Conservation (phyloP, 2,329 filamentous ascomycete genomes). For the Arachnopeziza araneosa region DNA sequence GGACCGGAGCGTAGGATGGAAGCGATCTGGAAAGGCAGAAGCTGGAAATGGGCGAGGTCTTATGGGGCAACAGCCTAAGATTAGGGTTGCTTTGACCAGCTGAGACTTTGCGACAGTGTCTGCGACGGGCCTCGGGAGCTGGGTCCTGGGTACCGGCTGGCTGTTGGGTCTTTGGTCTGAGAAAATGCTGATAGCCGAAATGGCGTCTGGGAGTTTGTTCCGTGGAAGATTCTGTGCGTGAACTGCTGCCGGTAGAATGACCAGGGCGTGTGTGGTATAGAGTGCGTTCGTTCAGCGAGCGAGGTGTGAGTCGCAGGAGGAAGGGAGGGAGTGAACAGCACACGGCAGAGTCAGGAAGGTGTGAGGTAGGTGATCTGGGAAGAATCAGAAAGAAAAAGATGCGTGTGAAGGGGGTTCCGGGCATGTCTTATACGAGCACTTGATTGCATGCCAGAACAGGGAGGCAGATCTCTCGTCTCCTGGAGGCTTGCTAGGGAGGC, state of each 20-base stretch:
- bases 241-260: conserved; percentile 14
- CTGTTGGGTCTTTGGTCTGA: not conserved
- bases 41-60: not conserved
- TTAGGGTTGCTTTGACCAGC: conserved; percentile 26
- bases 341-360: conserved; percentile 2
- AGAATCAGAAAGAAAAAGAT: conserved; percentile 15
- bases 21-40: not conserved
- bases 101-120: conserved; percentile 27
- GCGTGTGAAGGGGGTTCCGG: conserved; percentile 22
- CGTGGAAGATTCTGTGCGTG: conserved; percentile 12
- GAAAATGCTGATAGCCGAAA: conserved; percentile 22
- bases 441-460: conserved; percentile 25
- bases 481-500: conserved; percentile 14
- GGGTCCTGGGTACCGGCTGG: conserved; percentile 20
- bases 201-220: conserved; percentile 1
- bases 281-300: conserved; percentile 1
- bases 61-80: conserved; percentile 9
- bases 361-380: conserved; percentile 12
- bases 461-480: conserved; percentile 21
- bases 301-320: not conserved
- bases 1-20: not conserved
- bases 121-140: conserved; percentile 25
- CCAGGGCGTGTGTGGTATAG: not conserved
- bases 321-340: not conserved
- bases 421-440: conserved; percentile 27